phyloP scores from a whole-genome alignment of 306 rosid genomes.

The Pachyrhizus erosus region DNA sequence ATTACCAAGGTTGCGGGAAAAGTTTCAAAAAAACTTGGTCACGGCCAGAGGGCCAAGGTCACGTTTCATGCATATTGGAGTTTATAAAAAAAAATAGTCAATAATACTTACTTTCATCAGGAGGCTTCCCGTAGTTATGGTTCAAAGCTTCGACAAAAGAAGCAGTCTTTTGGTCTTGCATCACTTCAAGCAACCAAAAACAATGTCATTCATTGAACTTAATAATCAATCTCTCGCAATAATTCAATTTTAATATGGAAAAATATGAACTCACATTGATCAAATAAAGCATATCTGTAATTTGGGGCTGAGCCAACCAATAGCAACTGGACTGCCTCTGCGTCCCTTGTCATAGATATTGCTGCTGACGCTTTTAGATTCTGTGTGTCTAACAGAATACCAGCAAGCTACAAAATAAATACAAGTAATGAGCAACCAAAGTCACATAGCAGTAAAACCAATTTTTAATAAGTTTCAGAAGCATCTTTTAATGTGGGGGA shows the following conservation, averaged over 20 bases:
- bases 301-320: constrained; percentile 70
- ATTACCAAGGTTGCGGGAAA: not conserved
- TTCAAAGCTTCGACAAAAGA: constrained; percentile 69
- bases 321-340: constrained; percentile 88
- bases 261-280: constrained; percentile 60
- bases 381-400: constrained; percentile 81
- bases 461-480: not conserved
- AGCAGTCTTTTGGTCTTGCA: constrained; percentile 61
- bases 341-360: constrained; percentile 79
- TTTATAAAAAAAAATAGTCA: not conserved
- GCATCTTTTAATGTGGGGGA: not conserved
- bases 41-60: not conserved
- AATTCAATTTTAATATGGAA: constrained; percentile 25
- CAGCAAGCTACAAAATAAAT: constrained; percentile 74
- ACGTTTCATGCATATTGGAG: not conserved
- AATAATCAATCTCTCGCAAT: constrained; percentile 8
- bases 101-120: constrained; percentile 58
- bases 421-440: constrained; percentile 32
- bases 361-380: constrained; percentile 64
- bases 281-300: constrained; percentile 70
- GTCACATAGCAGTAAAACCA: not conserved
- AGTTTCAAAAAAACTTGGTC: not conserved
- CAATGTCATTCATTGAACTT: constrained; percentile 16
- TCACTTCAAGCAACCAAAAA: constrained; percentile 60
- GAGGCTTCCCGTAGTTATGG: constrained; percentile 63